A percentile compares a stretch with the other conserved stretches of the same genome.
Conservation (phyloP, 1,139 yeast species). For the Martiniozyma asiatica region DNA sequence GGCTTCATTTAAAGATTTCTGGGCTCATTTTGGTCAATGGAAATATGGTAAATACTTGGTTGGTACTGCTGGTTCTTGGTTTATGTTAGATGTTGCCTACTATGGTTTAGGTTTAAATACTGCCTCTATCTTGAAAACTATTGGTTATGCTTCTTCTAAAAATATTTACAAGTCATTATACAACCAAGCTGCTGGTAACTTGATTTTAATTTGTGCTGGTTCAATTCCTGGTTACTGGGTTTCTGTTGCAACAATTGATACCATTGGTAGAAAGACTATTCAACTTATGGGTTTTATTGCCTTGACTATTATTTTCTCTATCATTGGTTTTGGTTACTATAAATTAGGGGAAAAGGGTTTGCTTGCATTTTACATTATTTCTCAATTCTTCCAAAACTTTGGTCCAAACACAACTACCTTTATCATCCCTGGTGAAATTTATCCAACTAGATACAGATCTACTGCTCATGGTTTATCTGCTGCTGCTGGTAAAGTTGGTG, state of each 20-base stretch:
- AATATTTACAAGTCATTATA: conserved; percentile 55
- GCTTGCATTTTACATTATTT: conserved; percentile 61
- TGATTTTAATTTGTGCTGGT: conserved; percentile 85
- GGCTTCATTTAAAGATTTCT: conserved; percentile 51
- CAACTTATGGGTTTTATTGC: conserved; percentile 64
- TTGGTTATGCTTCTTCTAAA: conserved; percentile 58
- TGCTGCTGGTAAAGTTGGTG: conserved; percentile 92
- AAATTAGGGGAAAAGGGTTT: conserved; percentile 51
- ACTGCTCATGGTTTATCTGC: conserved; percentile 98
- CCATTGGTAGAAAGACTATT: conserved; percentile 69
- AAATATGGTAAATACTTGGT: conserved; percentile 70
- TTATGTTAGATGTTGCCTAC: conserved; percentile 88
- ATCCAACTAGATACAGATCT: conserved; percentile 96
- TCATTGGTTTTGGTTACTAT: conserved; percentile 71
- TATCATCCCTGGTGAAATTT: conserved; percentile 90
- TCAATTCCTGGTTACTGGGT: conserved; percentile 87
- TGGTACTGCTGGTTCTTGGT: conserved; percentile 98
- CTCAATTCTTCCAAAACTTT: conserved; percentile 79
- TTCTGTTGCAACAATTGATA: conserved; percentile 65
- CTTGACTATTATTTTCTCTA: conserved; percentile 56
- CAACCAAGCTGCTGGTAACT: conserved; percentile 78
- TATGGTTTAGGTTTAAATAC: conserved; percentile 81
- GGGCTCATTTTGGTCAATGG: conserved; percentile 74
- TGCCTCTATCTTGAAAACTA: conserved; percentile 70
- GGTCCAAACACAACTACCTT: conserved; percentile 97